Evolutionary conservation across 176 grass and related monocot genomes (phyloP), one percentile per base, ranked within the genome.

Genomic region (Zizania latifolia): DNA sequence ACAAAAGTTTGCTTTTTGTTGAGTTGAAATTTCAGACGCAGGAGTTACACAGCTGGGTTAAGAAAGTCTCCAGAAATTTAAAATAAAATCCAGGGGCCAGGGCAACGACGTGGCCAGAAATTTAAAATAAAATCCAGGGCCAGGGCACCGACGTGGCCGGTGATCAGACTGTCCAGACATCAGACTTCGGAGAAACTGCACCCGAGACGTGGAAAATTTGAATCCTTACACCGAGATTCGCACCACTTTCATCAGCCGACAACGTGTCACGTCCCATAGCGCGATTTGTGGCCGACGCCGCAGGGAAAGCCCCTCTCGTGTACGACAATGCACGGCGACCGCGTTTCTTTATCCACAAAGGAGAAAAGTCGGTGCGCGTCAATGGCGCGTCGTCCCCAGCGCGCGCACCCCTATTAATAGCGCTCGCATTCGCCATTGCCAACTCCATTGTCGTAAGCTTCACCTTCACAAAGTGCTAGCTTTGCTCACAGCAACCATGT

Each of bases 321-420:
- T 57, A 66, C 62, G 70, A 58, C 60, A 44, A 1, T 10, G 70
- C 32, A 17, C 38, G n/a, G 21, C 30, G 12, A 0, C 23, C 11
- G 5, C 10, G 7, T 70, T 83, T 84, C 58, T 84, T 57, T 84
- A 72, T 53, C 59, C 5, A 5, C 34, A 22, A 26, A 1, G 2
- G 28, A 10, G 12, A 16, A 53, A 23, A 45, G 85, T 71, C 66
- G 73, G 79, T 38, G 73, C 72, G 70, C 24, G 59, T 86, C 77
- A 0, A 74, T 23, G 74, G 23, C 83, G 82, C 4, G 83, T 80
- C 6, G 31, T 0, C 54, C 27, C 14, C n/a, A 4, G 34, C 31
- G 1, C 10, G 0, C 24, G 1, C 12, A 30, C 0, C 11, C 64
- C 65, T 70, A 83, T 83, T 79, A 61, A 83, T 74, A 74, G 1